Base-by-base conservation (phyloP, 176 grass and related monocot species). In the Poa annua region DNA sequence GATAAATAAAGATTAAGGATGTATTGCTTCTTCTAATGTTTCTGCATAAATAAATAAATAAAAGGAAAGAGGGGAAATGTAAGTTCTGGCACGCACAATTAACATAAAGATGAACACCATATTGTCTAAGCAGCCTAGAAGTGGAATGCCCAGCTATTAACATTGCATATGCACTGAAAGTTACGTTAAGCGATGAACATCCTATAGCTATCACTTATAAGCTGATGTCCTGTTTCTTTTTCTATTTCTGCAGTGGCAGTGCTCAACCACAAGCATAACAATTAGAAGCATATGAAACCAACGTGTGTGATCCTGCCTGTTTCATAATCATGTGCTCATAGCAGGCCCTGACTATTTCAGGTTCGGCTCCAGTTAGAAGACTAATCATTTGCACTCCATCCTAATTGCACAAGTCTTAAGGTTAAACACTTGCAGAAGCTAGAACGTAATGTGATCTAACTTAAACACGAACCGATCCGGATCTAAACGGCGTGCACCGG, bases 31-130 rank as follows among this genome's bases (percentile, higher is more conserved):
- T 74, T 29, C 68, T 49, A 84, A 71, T 81, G 48, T 71, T 49
- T 74, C 65, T 83, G 68, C 79, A 45, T 53, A 83, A 41, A 68
- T 51, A 10, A 75, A 45, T 53, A 83, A 41, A 68, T 51, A 10
- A 75, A 82, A 65, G 1, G 55, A 83, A 82, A 65, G 3, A 64
- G 47, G 17, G 17, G 64, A 13, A 67, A 56, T 80, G 32, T 68
- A 79, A 75, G 74, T 63, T 83, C 59, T 4, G 5, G 39, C 47
- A 41, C 8, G 16, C 59, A 51, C n/a, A 83, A 56, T 9, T 75
- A 68, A 66, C 32, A 83, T 22, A 44, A 71, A 62, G 11, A 29
- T 41, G 45, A 71, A 66, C 17, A 85, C 11, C 8, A 5, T 19
- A 57, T 71, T 48, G 10, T 60, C 25, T 59, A 59, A 47, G 67